These are phyloP conservation scores for Boechera retrofracta DNA, from an alignment of 345 rosid species.

Conservation along the genomic window DNA sequence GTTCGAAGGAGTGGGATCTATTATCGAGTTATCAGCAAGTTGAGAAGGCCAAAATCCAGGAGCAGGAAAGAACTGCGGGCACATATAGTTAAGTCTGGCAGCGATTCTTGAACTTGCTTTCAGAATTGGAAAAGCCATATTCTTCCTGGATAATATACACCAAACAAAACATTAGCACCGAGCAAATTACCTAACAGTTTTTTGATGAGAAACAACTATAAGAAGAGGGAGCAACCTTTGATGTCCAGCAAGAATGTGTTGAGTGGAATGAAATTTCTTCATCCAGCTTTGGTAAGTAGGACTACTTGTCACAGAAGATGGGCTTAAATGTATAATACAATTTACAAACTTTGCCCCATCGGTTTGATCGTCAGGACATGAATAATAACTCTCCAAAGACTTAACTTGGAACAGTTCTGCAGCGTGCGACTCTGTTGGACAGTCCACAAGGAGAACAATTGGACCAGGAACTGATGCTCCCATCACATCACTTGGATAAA, in stretches of 20 bases:
- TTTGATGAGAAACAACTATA: conserved; percentile 19
- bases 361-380: conserved; percentile 29
- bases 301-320: conserved; percentile 64
- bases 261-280: conserved; percentile 69
- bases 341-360: conserved; percentile 57
- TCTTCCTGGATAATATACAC: conserved; percentile 59
- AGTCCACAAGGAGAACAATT: conserved; percentile 73
- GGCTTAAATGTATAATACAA: conserved; percentile 87
- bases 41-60: conserved; percentile 76
- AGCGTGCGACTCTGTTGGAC: conserved; percentile 80
- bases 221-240: conserved; percentile 55
- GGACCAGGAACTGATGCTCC: conserved; percentile 94
- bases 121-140: conserved; percentile 80
- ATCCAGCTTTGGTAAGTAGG: conserved; percentile 77
- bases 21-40: conserved; percentile 39
- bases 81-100: conserved; percentile 83
- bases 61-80: conserved; percentile 95
- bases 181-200: conserved; percentile 9
- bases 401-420: conserved; percentile 55
- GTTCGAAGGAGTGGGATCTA: conserved; percentile 36
- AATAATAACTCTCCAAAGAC: conserved; percentile 59
- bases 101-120: conserved; percentile 81
- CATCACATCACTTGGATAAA: conserved; percentile 94
- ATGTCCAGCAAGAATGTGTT: conserved; percentile 92
- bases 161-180: background rate